Base-by-base conservation (phyloP, 2,329 filamentous ascomycete genomes). In the Decorospora gaudefroyi region DNA sequence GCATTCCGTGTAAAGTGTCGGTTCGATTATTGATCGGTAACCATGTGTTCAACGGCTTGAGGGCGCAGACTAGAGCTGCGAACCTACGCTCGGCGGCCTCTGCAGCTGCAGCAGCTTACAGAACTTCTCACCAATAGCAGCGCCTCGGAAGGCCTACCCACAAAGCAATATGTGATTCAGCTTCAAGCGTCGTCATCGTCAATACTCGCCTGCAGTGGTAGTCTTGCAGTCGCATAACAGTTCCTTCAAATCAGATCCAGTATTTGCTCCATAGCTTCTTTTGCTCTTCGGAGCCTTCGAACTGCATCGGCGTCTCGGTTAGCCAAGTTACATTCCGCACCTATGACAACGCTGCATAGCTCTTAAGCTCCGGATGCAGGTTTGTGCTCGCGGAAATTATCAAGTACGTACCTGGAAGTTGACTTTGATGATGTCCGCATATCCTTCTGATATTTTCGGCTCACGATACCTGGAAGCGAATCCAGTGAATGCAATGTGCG, bases 401-500 rank as follows among this genome's bases (percentile, higher is more conserved):
- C 22, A 36, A 35, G 39, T 46, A 67, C 74, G 26, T 73, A 82
- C 80, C 72, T 79, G 71, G 62, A 99, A 99, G 21, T 87, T 81
- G 0, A 95, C 74, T 41, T 83, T 81, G 1, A 81, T 76, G 23
- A 99, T 81, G 55, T 96, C 89, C 52, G 86, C 75, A 61, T 96
- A 96, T 0, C 92, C 92, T 71, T 99, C 93, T 9, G 80, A 78
- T 1, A 80, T 47, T 26, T 78, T 79, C 0, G 92, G 93, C 55
- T 85, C 79, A 53, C 83, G 83, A 71, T 88, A 93, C 39, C 88
- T 80, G 6, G 84, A 81, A 11, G 77, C 74, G 64, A 90, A 99
- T 9, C 84, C 80, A 16, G 78, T 83, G 67, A 96, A 97, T 0
- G 93, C 92, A 51, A 93, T 76, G 30, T 81, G 82, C 0, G 92